Percentiles rank a stretch among this genome's conserved stretches.
Conservation (phyloP, 345 rosid genomes). For the Rhodamnia rubescens region DNA sequence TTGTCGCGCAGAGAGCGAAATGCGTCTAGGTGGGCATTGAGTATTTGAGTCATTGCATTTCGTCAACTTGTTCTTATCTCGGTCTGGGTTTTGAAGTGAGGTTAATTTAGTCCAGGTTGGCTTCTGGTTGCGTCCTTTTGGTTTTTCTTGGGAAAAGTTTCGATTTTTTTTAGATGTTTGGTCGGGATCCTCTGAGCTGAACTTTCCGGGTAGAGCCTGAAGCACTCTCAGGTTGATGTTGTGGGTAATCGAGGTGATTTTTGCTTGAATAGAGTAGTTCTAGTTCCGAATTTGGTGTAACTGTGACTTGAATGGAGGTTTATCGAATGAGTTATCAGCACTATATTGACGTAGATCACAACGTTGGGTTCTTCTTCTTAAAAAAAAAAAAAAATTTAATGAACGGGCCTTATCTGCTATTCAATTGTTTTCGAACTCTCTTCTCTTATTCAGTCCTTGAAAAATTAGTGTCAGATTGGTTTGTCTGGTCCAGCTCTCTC, state of each 20-base stretch:
- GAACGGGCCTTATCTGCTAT: background rate
- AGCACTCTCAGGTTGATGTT: background rate
- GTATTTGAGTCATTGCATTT: background rate
- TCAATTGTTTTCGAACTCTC: background rate
- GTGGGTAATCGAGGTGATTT: background rate
- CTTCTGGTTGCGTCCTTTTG: background rate
- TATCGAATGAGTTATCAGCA: background rate
- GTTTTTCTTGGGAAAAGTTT: background rate
- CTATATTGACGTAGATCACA: background rate
- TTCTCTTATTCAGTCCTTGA: background rate
- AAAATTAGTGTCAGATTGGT: background rate
- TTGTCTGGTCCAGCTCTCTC: background rate
- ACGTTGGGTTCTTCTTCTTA: background rate
- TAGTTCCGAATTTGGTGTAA: background rate
- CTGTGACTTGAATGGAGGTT: background rate
- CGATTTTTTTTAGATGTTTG: background rate
- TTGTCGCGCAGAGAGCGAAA: background rate
- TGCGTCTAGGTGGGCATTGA: background rate
- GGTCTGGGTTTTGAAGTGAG: background rate
- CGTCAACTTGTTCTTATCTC: background rate
- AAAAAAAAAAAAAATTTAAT: background rate
- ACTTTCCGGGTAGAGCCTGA: background rate
- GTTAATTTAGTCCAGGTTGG: background rate
- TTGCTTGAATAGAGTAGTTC: background rate
- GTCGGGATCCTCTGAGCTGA: background rate